Evolutionary conservation across 352 stramenopile genomes (phyloP).

Genomic region (Pythium phragmitis): DNA sequence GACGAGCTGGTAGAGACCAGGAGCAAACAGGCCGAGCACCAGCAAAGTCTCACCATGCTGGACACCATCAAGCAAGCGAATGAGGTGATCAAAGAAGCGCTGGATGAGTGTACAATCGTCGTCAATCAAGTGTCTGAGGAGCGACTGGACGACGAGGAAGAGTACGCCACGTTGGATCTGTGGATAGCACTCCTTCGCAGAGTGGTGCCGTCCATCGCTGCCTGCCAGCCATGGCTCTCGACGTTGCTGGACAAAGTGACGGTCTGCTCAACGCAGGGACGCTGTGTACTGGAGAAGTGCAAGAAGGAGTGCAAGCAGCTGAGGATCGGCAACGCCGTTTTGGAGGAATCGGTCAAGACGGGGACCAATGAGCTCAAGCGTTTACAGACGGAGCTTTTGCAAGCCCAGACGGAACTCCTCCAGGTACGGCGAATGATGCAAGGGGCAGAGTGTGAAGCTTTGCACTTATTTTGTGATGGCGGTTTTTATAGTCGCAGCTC

Average conservation of each 20-base stretch:
- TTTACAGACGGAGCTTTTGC: conserved; percentile 16
- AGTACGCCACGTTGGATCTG: not conserved
- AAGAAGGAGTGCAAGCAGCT: conserved; percentile 20
- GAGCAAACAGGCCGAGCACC: not conserved
- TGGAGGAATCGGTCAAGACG: conserved; percentile 6
- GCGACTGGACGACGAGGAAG: not conserved
- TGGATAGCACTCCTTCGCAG: not conserved
- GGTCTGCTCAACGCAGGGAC: not conserved
- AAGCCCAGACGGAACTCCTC: conserved; percentile 15
- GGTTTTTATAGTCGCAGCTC: conserved; percentile 13
- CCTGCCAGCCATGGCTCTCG: conserved; percentile 7
- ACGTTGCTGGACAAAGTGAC: conserved; percentile 4
- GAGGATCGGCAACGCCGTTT: conserved; percentile 11
- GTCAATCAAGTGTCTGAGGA: not conserved
- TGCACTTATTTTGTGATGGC: conserved; percentile 8
- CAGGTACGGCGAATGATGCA: conserved; percentile 2
- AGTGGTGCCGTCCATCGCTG: not conserved
- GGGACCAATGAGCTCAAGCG: not conserved
- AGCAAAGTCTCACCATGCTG: not conserved
- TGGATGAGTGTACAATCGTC: not conserved
- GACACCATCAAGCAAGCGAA: conserved; percentile 4
- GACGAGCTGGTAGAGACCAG: conserved; percentile 4
- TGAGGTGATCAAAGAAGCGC: not conserved
- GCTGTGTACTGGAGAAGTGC: conserved; percentile 3
- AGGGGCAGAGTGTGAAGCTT: not conserved